Percentiles rank a stretch among this genome's conserved stretches.
Conservation (phyloP, 2,329 filamentous ascomycete species). For the Neofusicoccum cordaticola region DNA sequence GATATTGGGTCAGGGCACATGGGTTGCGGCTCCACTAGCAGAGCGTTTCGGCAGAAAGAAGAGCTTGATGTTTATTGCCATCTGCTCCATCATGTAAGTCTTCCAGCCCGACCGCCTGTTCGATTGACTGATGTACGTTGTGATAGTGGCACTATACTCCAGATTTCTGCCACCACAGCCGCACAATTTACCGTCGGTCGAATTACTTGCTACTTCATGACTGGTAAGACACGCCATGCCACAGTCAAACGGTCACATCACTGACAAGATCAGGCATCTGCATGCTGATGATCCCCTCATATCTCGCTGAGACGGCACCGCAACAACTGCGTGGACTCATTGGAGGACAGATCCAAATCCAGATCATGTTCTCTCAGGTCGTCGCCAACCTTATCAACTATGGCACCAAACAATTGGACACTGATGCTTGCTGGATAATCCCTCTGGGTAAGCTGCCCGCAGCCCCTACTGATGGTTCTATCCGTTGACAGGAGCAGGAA, state of each 20-base stretch:
- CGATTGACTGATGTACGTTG: not conserved
- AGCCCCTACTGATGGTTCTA: not conserved
- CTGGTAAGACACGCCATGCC: not conserved
- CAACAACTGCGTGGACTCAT: constrained; percentile 9
- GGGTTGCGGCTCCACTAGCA: constrained; percentile 7
- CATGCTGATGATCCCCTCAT: constrained; percentile 15
- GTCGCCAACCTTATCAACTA: constrained; percentile 11
- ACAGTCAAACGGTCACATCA: rapidly evolving
- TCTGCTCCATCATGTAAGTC: constrained; percentile 6
- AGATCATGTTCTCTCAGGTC: constrained; percentile 14
- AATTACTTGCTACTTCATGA: constrained; percentile 13
- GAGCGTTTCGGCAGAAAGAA: constrained; percentile 15
- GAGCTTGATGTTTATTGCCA: constrained; percentile 5
- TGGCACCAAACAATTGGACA: constrained; percentile 7
- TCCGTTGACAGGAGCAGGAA: not conserved
- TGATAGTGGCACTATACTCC: constrained; percentile 1
- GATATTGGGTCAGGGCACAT: not conserved
- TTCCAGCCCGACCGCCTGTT: not conserved
- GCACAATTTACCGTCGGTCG: constrained; percentile 9
- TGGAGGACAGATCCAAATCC: constrained; percentile 11
- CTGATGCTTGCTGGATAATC: constrained; percentile 14
- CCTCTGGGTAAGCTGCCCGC: not conserved
- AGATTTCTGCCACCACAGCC: constrained; percentile 4
- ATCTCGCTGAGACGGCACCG: constrained; percentile 10
- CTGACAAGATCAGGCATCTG: not conserved